phyloP scores from a whole-genome alignment of 768 basidiomycete genomes.

The Russula ochroleuca region DNA sequence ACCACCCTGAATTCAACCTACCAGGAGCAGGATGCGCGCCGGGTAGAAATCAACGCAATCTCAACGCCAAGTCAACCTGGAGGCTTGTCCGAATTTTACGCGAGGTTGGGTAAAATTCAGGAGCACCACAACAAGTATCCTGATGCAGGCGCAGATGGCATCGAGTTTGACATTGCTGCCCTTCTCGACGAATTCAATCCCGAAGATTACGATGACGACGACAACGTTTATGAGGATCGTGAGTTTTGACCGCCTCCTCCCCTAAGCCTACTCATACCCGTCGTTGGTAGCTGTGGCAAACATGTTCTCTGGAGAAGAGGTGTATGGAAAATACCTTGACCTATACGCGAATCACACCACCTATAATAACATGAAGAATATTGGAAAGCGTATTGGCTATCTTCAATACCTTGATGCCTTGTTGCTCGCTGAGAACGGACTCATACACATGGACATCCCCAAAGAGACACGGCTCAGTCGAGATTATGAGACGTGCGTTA shows the following conservation, averaged over 20 bases:
- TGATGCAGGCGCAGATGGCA: slow-evolving; percentile 73
- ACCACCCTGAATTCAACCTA: slow-evolving; percentile 66
- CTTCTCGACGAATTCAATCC: slow-evolving; percentile 74
- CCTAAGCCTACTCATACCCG: slow-evolving; percentile 11
- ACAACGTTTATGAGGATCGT: slow-evolving; percentile 77
- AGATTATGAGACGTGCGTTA: slow-evolving; percentile 74
- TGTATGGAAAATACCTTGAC: slow-evolving; percentile 92
- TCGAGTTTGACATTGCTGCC: slow-evolving; percentile 78
- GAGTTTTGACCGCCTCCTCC: slow-evolving; percentile 54
- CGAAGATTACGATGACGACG: slow-evolving; percentile 62
- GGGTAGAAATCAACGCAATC: slow-evolving; percentile 59
- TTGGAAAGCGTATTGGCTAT: slow-evolving; percentile 81
- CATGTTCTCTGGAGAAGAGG: slow-evolving; percentile 95
- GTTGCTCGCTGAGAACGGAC: slow-evolving; percentile 55
- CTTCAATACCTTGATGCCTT: slow-evolving; percentile 90
- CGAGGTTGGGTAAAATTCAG: slow-evolving; percentile 92
- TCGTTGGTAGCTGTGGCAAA: slow-evolving; percentile 59
- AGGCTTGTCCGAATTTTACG: slow-evolving; percentile 92
- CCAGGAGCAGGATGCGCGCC: slow-evolving; percentile 68
- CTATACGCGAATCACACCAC: slow-evolving; percentile 82
- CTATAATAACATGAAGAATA: slow-evolving; percentile 85
- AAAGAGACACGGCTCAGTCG: slow-evolving; percentile 64
- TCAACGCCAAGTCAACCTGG: slow-evolving; percentile 52
- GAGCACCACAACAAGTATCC: slow-evolving; percentile 97
- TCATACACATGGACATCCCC: slow-evolving; percentile 64